Conservation (phyloP, 129 eudicot species). For the Tanacetum coccineum region DNA sequence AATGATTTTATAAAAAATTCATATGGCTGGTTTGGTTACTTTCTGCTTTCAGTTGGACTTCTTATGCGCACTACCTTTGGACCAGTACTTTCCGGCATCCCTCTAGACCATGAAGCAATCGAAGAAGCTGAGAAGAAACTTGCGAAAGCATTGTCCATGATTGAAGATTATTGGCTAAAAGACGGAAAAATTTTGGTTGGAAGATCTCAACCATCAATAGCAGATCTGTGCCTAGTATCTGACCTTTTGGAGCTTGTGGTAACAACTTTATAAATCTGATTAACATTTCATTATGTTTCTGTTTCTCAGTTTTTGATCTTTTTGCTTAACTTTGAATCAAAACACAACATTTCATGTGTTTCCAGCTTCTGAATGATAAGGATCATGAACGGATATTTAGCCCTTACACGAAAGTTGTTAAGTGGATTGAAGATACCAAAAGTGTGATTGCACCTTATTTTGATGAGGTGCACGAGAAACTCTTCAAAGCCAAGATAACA, state of each 20-base stretch:
- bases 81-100: slow-evolving; percentile 38
- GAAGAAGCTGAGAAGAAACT: slow-evolving; percentile 45
- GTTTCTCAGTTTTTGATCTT: not conserved
- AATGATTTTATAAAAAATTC: not conserved
- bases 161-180: slow-evolving; percentile 65
- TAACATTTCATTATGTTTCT: not conserved
- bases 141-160: slow-evolving; percentile 37
- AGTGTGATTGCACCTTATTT: slow-evolving; percentile 60
- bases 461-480: slow-evolving; percentile 49
- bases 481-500: slow-evolving; percentile 31
- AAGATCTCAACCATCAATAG: slow-evolving; percentile 63
- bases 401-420: slow-evolving; percentile 51
- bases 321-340: not conserved
- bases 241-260: slow-evolving; percentile 77
- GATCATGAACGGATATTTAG: slow-evolving; percentile 48
- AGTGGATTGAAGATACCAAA: slow-evolving; percentile 61
- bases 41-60: slow-evolving; percentile 23
- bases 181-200: slow-evolving; percentile 58
- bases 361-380: slow-evolving; percentile 50
- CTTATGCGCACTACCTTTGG: slow-evolving; percentile 34
- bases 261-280: not conserved
- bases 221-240: slow-evolving; percentile 65
- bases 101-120: slow-evolving; percentile 37
- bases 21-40: not conserved
- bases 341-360: not conserved